Evolutionary conservation across 2,329 filamentous ascomycete genomes (phyloP).

Genomic region (Leptographium radiaticola): DNA sequence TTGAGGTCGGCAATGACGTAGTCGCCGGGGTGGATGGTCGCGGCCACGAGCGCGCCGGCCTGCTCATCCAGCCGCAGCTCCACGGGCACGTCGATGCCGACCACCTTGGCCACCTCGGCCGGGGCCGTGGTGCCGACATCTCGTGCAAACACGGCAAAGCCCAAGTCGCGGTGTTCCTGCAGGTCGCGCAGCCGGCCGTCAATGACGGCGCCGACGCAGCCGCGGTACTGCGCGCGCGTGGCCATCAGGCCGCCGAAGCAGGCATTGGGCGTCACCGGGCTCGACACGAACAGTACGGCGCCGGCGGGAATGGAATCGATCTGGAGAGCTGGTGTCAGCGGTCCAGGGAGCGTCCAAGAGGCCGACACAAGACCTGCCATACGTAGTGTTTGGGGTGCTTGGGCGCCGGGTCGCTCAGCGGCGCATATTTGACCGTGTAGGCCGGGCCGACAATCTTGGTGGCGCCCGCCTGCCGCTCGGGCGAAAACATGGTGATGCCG

Average conservation of each 20-base stretch:
- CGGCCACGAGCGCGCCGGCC: constrained; percentile 23
- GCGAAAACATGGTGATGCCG: constrained; percentile 41
- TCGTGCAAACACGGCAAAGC: constrained; percentile 32
- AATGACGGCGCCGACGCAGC: constrained; percentile 34
- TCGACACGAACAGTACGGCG: constrained; percentile 36
- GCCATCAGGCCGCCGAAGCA: constrained; percentile 43
- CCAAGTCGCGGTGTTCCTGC: constrained; percentile 36
- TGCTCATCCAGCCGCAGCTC: constrained; percentile 22
- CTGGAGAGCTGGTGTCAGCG: constrained; percentile 15
- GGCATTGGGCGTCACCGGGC: constrained; percentile 33
- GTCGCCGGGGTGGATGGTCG: constrained; percentile 26
- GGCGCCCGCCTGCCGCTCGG: constrained; percentile 31
- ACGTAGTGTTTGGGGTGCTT: constrained; percentile 34
- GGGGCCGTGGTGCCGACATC: constrained; percentile 31
- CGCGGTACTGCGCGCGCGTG: constrained; percentile 27
- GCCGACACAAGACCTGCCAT: constrained; percentile 1
- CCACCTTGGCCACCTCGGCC: constrained; percentile 27
- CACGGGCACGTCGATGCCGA: constrained; percentile 27
- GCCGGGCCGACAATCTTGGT: constrained; percentile 42
- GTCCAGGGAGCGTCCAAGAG: background rate
- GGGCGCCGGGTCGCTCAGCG: constrained; percentile 29
- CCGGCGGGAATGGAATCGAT: constrained; percentile 35
- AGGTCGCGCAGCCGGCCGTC: constrained; percentile 40
- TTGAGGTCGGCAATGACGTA: constrained; percentile 32
- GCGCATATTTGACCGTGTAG: constrained; percentile 39